A percentile compares a stretch with the other conserved stretches of the same genome.
These are phyloP conservation scores for Penicillium sp. DNA, from an alignment of 2,329 filamentous ascomycete species.

Conservation along the genomic window DNA sequence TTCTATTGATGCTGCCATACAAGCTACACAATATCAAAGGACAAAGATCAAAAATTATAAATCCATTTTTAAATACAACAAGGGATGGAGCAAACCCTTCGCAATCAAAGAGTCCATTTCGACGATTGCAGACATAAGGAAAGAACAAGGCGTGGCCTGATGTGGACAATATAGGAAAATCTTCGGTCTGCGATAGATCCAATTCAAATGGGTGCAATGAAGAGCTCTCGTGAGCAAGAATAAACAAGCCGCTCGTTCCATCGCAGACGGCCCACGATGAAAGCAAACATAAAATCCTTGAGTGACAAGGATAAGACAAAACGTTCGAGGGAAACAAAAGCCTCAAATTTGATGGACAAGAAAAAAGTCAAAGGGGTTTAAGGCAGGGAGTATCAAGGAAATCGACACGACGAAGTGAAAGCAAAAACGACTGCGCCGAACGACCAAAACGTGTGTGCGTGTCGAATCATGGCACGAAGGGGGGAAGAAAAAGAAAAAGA, in stretches of 20 bases:
- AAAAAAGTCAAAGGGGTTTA: slow-evolving; percentile 17
- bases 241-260: slow-evolving; percentile 16
- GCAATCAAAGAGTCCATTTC: slow-evolving; percentile 18
- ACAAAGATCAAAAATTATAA: neutral
- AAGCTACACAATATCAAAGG: too few relatives aligned
- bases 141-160: slow-evolving; percentile 15
- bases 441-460: slow-evolving; percentile 15
- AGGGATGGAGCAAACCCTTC: slow-evolving; percentile 10
- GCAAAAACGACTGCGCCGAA: slow-evolving; percentile 16
- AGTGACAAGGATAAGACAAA: slow-evolving; percentile 2
- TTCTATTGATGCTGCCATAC: too few relatives aligned
- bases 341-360: slow-evolving; percentile 16
- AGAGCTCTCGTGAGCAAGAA: slow-evolving; percentile 9
- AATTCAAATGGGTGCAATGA: slow-evolving; percentile 18
- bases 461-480: slow-evolving; percentile 13
- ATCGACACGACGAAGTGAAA: slow-evolving; percentile 21
- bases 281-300: slow-evolving; percentile 11
- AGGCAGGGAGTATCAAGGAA: slow-evolving; percentile 21
- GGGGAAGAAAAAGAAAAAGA: slow-evolving; percentile 5
- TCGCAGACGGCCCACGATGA: slow-evolving; percentile 20
- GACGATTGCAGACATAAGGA: slow-evolving; percentile 27
- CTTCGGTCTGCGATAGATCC: slow-evolving; percentile 7
- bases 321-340: slow-evolving; percentile 1
- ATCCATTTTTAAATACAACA: slow-evolving; percentile 20
- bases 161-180: slow-evolving; percentile 15